Evolutionary conservation across 805 yeast genomes (phyloP), one percentile per base, ranked within the genome.

Genomic region (Lipomyces chichibuensis): DNA sequence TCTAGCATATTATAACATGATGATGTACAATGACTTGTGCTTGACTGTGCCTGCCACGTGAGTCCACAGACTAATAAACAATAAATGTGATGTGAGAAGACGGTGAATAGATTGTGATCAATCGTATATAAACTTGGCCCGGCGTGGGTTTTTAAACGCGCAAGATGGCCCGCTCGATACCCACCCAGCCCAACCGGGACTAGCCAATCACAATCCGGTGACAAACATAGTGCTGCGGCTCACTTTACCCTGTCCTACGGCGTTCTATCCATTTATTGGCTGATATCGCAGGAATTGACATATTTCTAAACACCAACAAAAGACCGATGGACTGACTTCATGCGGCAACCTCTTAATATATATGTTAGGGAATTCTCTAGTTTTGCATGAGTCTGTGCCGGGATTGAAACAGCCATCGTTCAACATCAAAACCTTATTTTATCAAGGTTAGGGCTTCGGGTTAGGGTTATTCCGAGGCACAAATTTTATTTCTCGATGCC

Each of bases 391-490:
- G 32, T 29, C 32, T 29, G 32, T 29, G 32, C 32, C 32, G 32
- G 32, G 32, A 29, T 29, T 20, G 52, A 46, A 56, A 27, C 8
- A 14, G 7, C 39, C 32, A 25, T 29, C 17, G 55, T 9, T 13
- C 14, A n/a, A 8, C 6, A 23, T 52, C 11, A n/a, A 52, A 52
- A 52, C 55, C 55, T 52, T 52, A 52, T 29, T 52, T 8, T 5
- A 32, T n/a, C 59, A 56, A 29, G 59, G 59, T 56, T 55, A 55
- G 58, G 58, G 58, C 58, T 25, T 55, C 58, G 39, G 58, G 58
- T 55, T 56, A 56, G 59, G 59, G 29, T 29, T 17, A 20, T 17
- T 3, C 20, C 4, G 17, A 20, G n/a, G 33, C n/a, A 53, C 14
- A 9, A 53, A 14, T 7, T 43, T 11, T 43, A n/a, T 17, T 43